Evolutionary conservation across 768 basidiomycete species (phyloP).

Genomic region (Naganishia vaughanmartiniae): DNA sequence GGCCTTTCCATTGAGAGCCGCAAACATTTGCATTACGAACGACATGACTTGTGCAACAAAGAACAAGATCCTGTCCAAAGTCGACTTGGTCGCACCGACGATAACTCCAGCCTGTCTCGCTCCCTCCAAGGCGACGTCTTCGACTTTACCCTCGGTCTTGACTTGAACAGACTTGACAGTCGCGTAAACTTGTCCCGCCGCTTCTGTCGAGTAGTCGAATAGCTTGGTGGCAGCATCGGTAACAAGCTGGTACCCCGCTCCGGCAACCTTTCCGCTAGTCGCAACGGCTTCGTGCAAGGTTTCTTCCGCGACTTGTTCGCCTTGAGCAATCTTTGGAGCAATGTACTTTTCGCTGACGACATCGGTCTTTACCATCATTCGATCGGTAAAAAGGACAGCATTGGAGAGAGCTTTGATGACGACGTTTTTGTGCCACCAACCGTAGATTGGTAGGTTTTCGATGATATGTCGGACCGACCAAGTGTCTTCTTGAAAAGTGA

Average conservation of each 20-base stretch:
- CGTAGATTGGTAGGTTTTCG: conserved; percentile 23
- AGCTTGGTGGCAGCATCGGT: conserved; percentile 16
- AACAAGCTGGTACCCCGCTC: conserved; percentile 13
- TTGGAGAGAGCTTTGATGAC: conserved; percentile 25
- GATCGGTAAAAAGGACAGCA: conserved; percentile 17
- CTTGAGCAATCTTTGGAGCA: conserved; percentile 15
- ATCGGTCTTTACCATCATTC: conserved; percentile 23
- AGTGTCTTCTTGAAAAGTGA: conserved; percentile 22
- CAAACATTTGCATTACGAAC: conserved; percentile 3
- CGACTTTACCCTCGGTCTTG: conserved; percentile 15
- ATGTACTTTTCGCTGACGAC: conserved; percentile 26
- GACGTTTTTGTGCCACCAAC: conserved; percentile 27
- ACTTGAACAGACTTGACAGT: background rate
- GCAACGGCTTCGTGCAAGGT: conserved; percentile 18
- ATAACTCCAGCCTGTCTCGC: conserved; percentile 17
- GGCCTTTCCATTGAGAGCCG: conserved; percentile 6
- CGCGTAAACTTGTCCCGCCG: conserved; percentile 18
- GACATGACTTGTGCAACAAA: conserved; percentile 17
- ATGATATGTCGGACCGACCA: conserved; percentile 22
- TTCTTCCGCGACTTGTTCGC: conserved; percentile 24
- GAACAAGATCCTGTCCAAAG: conserved; percentile 10
- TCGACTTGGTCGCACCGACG: conserved; percentile 19
- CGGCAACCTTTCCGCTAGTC: conserved; percentile 18
- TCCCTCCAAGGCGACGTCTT: conserved; percentile 11
- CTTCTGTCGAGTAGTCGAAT: conserved; percentile 18